Conservation (phyloP, 2,329 filamentous ascomycete species). For the Paracorniculantispora psalliotae region DNA sequence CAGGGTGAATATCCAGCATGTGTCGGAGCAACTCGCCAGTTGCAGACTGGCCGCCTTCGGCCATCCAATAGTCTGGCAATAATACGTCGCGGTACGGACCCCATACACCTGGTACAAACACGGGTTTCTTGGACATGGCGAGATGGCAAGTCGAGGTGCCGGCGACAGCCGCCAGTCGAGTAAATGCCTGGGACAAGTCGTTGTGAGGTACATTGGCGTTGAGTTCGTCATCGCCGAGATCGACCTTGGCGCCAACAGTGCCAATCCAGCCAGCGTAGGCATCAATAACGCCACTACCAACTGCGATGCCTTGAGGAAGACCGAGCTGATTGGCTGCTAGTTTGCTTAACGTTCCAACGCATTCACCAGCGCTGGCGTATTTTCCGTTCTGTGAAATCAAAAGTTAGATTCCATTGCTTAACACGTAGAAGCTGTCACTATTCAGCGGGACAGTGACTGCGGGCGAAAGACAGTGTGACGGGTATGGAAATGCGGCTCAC, state of each 20-base stretch:
- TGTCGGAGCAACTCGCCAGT: slow-evolving; percentile 93
- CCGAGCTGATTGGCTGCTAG: slow-evolving; percentile 80
- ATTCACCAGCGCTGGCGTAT: slow-evolving; percentile 86
- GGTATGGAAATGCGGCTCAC: slow-evolving; percentile 60
- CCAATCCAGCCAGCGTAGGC: slow-evolving; percentile 98
- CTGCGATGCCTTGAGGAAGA: slow-evolving; percentile 78
- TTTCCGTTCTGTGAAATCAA: slow-evolving; percentile 66
- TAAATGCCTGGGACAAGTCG: slow-evolving; percentile 88
- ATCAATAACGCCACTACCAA: slow-evolving; percentile 95
- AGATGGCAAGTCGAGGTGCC: slow-evolving; percentile 97
- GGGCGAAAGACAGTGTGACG: slow-evolving; percentile 1
- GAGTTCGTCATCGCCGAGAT: slow-evolving; percentile 61
- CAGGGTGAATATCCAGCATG: slow-evolving; percentile 90
- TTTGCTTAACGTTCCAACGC: slow-evolving; percentile 79
- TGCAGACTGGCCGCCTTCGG: slow-evolving; percentile 92
- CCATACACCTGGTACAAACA: slow-evolving; percentile 96
- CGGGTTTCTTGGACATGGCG: slow-evolving; percentile 87
- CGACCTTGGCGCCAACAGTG: slow-evolving; percentile 94
- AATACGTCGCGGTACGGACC: slow-evolving; percentile 94
- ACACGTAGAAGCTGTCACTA: not conserved
- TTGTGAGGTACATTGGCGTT: slow-evolving; percentile 67
- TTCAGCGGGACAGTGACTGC: not conserved
- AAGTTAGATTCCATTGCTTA: not conserved
- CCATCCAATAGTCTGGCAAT: slow-evolving; percentile 90
- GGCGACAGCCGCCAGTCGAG: slow-evolving; percentile 85